These are phyloP conservation scores for Rossbeevera mucosa DNA, from an alignment of 768 basidiomycete species.

Conservation along the genomic window DNA sequence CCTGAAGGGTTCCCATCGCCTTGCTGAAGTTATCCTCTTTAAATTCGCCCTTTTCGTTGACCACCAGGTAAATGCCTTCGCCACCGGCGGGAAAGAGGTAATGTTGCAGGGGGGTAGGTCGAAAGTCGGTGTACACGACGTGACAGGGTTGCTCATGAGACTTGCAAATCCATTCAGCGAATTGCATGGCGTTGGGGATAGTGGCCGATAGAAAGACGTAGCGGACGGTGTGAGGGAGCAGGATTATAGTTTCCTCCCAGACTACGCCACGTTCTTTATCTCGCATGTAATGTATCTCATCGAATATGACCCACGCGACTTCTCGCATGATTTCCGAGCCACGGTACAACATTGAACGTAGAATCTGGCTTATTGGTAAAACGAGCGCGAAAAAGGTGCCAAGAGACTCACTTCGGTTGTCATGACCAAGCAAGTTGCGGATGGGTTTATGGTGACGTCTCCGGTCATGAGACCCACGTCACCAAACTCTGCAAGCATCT, in stretches of 20 bases:
- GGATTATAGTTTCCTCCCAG: conserved; percentile 98
- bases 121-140: conserved; percentile 98
- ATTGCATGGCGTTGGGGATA: conserved; percentile 99
- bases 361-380: conserved; percentile 54
- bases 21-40: conserved; percentile 96
- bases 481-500: conserved; percentile 94
- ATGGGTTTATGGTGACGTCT: conserved; percentile 97
- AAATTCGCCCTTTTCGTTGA: conserved; percentile 98
- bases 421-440: conserved; percentile 97
- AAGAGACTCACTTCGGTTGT: conserved; percentile 79
- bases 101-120: conserved; percentile 96
- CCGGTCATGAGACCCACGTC: conserved; percentile 99
- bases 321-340: conserved; percentile 99
- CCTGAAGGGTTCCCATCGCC: conserved; percentile 92
- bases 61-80: conserved; percentile 95
- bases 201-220: conserved; percentile 99
- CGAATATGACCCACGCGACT: conserved; percentile 99
- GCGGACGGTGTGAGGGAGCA: conserved; percentile 92
- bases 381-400: background rate
- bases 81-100: conserved; percentile 97
- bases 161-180: conserved; percentile 98
- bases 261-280: conserved; percentile 99
- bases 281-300: conserved; percentile 99
- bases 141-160: conserved; percentile 98
- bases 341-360: conserved; percentile 97